Percentiles rank a stretch among this genome's conserved stretches.
phyloP scores from a whole-genome alignment of 768 basidiomycete species.

The Naematelia encephala region DNA sequence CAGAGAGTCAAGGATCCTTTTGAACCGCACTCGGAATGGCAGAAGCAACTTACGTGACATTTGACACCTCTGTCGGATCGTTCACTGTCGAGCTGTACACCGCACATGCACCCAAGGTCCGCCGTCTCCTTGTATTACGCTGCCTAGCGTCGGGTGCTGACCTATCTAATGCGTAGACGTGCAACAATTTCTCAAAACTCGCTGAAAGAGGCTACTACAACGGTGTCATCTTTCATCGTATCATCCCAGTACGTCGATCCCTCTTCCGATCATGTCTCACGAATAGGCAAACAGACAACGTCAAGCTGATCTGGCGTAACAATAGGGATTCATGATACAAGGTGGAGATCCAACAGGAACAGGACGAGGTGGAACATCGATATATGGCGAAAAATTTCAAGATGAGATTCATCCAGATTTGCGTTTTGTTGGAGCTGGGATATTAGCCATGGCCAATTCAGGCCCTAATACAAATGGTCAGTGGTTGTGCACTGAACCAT shows the following conservation, averaged over 20 bases:
- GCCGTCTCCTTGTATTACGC: not conserved
- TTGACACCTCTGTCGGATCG: constrained; percentile 50
- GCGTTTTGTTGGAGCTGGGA: constrained; percentile 91
- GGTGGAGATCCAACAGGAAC: constrained; percentile 93
- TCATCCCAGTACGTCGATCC: constrained; percentile 65
- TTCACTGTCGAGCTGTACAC: constrained; percentile 87
- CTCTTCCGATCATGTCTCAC: not conserved
- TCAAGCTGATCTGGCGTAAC: not conserved
- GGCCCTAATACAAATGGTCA: constrained; percentile 54
- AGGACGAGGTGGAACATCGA: constrained; percentile 64
- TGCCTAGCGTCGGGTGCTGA: not conserved
- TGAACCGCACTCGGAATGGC: not conserved
- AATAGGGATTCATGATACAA: constrained; percentile 94
- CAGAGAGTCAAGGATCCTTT: not conserved
- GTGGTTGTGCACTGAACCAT: constrained; percentile 3
- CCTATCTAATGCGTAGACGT: constrained; percentile 60
- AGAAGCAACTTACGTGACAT: constrained; percentile 35
- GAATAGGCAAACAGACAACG: not conserved
- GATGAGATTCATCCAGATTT: constrained; percentile 89
- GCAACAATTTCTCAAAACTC: constrained; percentile 90
- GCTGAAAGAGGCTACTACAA: constrained; percentile 92
- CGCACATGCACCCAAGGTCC: constrained; percentile 76
- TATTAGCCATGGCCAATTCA: constrained; percentile 60
- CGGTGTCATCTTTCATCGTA: constrained; percentile 81
- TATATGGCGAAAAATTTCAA: constrained; percentile 63